phyloP scores from a whole-genome alignment of 2,329 filamentous ascomycete genomes.

The Myriangium duriaei region DNA sequence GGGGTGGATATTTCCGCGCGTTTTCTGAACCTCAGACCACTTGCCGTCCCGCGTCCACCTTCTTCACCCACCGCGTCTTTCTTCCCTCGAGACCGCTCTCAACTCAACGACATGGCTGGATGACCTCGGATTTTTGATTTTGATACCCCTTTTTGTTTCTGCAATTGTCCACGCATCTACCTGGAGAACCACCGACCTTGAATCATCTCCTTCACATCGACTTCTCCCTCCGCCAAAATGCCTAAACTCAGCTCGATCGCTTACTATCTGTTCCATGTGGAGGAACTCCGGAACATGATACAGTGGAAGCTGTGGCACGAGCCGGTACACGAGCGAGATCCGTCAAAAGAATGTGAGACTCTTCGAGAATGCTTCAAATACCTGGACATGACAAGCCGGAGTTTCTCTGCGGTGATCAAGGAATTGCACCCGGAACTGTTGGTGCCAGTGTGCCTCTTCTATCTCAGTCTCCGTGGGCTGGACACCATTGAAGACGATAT shows the following conservation, averaged over 20 bases:
- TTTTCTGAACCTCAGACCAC: too few species aligned
- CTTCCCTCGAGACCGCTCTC: too few species aligned
- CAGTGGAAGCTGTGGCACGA: slow-evolving; percentile 80
- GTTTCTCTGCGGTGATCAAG: slow-evolving; percentile 85
- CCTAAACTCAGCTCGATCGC: slow-evolving; percentile 12
- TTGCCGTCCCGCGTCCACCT: too few species aligned
- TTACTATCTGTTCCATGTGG: slow-evolving; percentile 24
- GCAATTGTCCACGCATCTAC: too few species aligned
- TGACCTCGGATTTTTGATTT: too few species aligned
- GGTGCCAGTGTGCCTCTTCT: slow-evolving; percentile 81
- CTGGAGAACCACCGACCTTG: too few species aligned
- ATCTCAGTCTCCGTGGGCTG: slow-evolving; percentile 78
- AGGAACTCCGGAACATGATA: slow-evolving; percentile 26
- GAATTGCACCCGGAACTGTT: slow-evolving; percentile 92
- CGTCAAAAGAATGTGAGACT: slow-evolving; percentile 58
- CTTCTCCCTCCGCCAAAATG: too few species aligned
- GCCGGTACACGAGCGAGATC: slow-evolving; percentile 73
- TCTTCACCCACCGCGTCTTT: too few species aligned
- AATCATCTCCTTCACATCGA: too few species aligned
- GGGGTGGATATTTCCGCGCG: too few species aligned
- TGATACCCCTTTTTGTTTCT: too few species aligned
- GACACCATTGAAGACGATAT: slow-evolving; percentile 99
- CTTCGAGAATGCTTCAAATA: slow-evolving; percentile 76
- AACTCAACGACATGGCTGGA: too few species aligned
- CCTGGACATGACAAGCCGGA: slow-evolving; percentile 79